Percentiles rank a stretch among this genome's conserved stretches.
Evolutionary conservation across 225 moss, liverwort and hornwort genomes (phyloP).

Genomic region (Pleurozium schreberi): DNA sequence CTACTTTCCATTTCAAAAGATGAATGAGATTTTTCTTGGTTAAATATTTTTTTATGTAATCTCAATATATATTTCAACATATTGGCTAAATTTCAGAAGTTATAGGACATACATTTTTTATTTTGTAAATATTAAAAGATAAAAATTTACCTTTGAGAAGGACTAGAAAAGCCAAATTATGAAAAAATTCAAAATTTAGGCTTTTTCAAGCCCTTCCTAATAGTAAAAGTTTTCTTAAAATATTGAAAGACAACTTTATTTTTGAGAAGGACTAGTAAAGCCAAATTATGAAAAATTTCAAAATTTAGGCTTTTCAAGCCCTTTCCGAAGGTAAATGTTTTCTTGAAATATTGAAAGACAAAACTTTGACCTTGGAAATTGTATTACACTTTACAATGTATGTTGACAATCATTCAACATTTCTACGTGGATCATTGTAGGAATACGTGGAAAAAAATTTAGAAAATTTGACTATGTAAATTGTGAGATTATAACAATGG

Average conservation of each 20-base stretch:
- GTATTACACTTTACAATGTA: too few relatives aligned
- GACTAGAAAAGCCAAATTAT: neutral
- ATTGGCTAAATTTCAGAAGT: neutral
- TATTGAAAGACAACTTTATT: too few relatives aligned
- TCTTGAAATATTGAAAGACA: too few relatives aligned
- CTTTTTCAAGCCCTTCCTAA: too few relatives aligned
- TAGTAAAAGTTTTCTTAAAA: too few relatives aligned
- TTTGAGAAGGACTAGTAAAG: too few relatives aligned
- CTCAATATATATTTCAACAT: fast-evolving
- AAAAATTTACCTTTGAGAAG: neutral
- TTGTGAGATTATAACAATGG: neutral
- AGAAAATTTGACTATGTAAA: neutral
- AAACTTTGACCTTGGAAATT: too few relatives aligned
- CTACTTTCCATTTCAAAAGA: neutral
- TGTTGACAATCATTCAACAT: too few relatives aligned
- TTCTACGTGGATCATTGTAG: neutral
- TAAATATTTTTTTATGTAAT: neutral
- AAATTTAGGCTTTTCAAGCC: too few relatives aligned
- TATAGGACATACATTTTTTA: neutral
- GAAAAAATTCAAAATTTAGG: too few relatives aligned
- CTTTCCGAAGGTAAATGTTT: too few relatives aligned
- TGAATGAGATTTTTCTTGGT: neutral
- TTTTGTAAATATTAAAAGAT: neutral
- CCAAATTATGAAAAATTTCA: too few relatives aligned
- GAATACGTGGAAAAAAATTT: neutral